A percentile compares a stretch with the other conserved stretches of the same genome.
Conservation (phyloP, 2,329 filamentous ascomycete species). For the Aspergillus sp. region DNA sequence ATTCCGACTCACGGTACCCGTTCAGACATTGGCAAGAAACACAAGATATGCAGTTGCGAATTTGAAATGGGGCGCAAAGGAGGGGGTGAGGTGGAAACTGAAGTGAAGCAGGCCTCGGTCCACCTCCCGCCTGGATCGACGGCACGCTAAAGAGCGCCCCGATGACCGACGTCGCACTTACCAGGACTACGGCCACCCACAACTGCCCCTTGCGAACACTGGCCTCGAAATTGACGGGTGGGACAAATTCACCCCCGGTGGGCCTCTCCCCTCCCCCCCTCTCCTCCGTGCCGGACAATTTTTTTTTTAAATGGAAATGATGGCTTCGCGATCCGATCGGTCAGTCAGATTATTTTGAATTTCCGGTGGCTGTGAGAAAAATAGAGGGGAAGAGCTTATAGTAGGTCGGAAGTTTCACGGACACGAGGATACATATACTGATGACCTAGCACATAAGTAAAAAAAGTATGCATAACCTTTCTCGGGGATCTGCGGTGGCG, state of each 20-base stretch:
- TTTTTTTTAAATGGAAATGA: background rate
- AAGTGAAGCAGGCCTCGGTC: slow-evolving; percentile 13
- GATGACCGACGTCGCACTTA: slow-evolving; percentile 1
- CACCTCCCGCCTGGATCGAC: slow-evolving; percentile 12
- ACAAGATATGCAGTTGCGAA: background rate
- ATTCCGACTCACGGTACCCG: background rate
- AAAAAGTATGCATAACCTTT: background rate
- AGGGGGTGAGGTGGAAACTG: slow-evolving; percentile 8
- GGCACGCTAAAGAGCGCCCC: slow-evolving; percentile 10
- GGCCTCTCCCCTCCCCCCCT: background rate
- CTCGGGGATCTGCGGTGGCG: background rate
- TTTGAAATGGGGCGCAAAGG: slow-evolving; percentile 1
- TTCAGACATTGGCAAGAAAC: background rate
- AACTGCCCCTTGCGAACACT: background rate
- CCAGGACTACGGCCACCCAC: background rate
- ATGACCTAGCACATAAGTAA: background rate
- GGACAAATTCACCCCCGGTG: background rate
- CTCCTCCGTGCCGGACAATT: background rate
- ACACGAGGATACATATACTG: background rate
- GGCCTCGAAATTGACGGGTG: slow-evolving; percentile 1
- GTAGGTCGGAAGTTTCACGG: background rate
- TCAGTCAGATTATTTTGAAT: background rate
- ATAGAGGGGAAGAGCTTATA: background rate
- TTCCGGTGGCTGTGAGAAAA: background rate
- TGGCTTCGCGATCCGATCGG: background rate